Evolutionary conservation across 2,329 filamentous ascomycete species (phyloP), one percentile per base, ranked within the genome.

Genomic region (Decorospora gaudefroyi): DNA sequence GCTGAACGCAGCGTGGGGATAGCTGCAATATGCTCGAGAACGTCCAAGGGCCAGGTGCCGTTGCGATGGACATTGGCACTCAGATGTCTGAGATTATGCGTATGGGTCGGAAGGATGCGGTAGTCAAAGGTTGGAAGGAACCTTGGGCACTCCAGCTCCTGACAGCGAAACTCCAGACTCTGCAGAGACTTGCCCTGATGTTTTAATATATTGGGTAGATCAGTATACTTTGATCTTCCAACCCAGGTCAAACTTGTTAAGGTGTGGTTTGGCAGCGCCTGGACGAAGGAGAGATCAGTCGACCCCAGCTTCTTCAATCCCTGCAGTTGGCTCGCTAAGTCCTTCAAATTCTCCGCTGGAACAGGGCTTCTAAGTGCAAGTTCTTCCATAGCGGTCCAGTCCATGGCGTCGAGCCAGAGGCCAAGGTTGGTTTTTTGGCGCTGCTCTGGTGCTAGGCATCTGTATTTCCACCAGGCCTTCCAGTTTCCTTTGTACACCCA

Each of bases 361-460:
- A 16, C 17, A 23, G 31, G 2, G 28, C 4, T 15, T 30, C 36
- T 12, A 19, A 40, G 18, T 2, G 17, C 8, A 15, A 49, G 17
- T n/a, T 46, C 41, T 16, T 55, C 46, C 2, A 55, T 27, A 13
- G 26, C 7, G 4, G 33, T 37, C 44, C 46, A 53, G 32, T 53
- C 41, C 49, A 55, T 57, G 1, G 50, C 50, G 26, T 53, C 51
- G 2, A 53, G 21, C 51, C 51, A 57, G 1, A 55, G 30, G 5
- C 44, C 43, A 2, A 48, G 17, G 22, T 53, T 44, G 8, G 17
- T 44, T 27, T 57, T 55, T 6, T 22, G 19, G 22, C n/a, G 17
- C 27, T 45, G 37, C 13, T 34, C 32, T 36, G 30, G 23, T 16
- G 18, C 25, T 19, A 27, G 13, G 8, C 11, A 16, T 22, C 15